phyloP scores from a whole-genome alignment of 257 asterid species.

The Solanum piurae region DNA sequence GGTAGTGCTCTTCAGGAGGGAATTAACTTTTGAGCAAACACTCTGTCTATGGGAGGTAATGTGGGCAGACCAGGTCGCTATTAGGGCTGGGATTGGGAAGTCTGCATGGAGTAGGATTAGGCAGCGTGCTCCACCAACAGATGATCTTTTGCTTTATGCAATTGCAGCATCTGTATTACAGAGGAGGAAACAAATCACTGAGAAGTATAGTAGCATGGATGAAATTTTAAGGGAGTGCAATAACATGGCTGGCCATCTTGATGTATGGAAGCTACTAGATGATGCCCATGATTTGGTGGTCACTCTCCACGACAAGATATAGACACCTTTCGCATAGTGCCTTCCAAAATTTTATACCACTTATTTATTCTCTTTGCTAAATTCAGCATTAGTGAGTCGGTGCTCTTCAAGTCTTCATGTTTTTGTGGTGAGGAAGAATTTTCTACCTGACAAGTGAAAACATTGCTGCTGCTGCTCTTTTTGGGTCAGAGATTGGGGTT shows the following conservation, averaged over 20 bases:
- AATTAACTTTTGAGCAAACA: conserved; percentile 69
- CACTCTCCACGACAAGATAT: conserved; percentile 66
- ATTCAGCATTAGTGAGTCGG: background rate
- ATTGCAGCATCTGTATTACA: conserved; percentile 80
- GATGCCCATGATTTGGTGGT: conserved; percentile 87
- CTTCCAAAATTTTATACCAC: background rate
- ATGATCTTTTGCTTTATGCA: conserved; percentile 71
- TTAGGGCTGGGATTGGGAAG: conserved; percentile 63
- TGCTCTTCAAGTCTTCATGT: background rate
- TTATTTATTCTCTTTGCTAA: background rate
- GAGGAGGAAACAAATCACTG: conserved; percentile 69
- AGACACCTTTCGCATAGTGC: conserved; percentile 1
- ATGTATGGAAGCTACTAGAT: conserved; percentile 79
- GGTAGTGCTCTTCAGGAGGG: conserved; percentile 80
- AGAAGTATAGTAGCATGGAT: conserved; percentile 80
- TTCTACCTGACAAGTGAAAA: background rate
- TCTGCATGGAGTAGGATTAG: conserved; percentile 62
- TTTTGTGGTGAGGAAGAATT: background rate
- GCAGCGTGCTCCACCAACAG: conserved; percentile 75
- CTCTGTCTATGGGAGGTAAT: conserved; percentile 91
- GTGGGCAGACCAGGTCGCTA: conserved; percentile 98
- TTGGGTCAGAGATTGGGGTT: background rate
- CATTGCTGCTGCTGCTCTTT: background rate
- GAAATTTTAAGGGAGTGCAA: conserved; percentile 82
- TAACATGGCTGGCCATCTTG: conserved; percentile 76